A percentile compares a stretch with the other conserved stretches of the same genome.
Conservation (phyloP, 768 basidiomycete genomes). For the Steccherinum ochraceum region DNA sequence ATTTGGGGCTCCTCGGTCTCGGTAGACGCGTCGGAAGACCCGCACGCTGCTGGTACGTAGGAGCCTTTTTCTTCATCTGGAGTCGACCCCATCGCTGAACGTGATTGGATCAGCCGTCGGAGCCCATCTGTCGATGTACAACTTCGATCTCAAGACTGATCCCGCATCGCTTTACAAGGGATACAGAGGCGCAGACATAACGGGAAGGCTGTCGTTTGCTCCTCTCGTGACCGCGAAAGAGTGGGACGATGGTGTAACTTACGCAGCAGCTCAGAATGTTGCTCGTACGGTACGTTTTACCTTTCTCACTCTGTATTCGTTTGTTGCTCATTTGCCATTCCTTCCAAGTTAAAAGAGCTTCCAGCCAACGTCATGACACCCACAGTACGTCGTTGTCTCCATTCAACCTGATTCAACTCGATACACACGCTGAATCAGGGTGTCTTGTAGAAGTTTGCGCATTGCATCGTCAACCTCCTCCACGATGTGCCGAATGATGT, state of each 20-base stretch:
- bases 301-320: background rate
- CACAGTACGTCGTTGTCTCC: constrained; percentile 40
- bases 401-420: background rate
- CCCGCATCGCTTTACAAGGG: constrained; percentile 58
- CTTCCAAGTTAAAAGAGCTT: constrained; percentile 82
- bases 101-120: no score
- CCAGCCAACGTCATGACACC: constrained; percentile 87
- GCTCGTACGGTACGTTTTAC: constrained; percentile 56
- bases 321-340: constrained; percentile 1
- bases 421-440: constrained; percentile 27
- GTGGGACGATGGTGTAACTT: constrained; percentile 70
- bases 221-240: constrained; percentile 35
- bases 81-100: no score
- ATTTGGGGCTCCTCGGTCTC: constrained; percentile 44
- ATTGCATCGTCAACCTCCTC: no score
- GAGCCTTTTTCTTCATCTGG: no score
- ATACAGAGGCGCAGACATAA: constrained; percentile 23
- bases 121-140: constrained; percentile 67
- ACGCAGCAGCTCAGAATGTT: constrained; percentile 74
- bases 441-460: no score
- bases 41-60: constrained; percentile 72
- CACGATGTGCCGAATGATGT: no score
- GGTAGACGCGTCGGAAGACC: constrained; percentile 60
- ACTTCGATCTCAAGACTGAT: constrained; percentile 73
- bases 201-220: constrained; percentile 42